Conservation (phyloP, 495 filamentous ascomycete genomes). For the Sporormia fimetaria region DNA sequence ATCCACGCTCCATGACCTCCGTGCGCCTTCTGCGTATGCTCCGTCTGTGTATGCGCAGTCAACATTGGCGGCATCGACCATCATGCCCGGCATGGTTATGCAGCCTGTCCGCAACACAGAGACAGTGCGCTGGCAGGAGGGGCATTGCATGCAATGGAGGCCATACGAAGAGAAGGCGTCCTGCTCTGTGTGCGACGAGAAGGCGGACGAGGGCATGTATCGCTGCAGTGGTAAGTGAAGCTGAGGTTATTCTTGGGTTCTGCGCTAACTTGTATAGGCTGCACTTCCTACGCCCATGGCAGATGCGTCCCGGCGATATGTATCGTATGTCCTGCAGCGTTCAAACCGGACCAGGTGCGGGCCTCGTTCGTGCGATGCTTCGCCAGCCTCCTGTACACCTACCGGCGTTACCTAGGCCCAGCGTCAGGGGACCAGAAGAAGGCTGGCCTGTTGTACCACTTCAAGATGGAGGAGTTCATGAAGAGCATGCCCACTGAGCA, state of each 20-base stretch:
- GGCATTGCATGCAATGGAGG: slow-evolving; percentile 75
- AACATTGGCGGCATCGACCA: slow-evolving; percentile 93
- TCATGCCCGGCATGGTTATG: slow-evolving; percentile 82
- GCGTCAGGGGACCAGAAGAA: slow-evolving; percentile 76
- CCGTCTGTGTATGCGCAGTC: slow-evolving; percentile 94
- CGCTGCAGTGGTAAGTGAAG: slow-evolving; percentile 46
- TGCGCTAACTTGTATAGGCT: slow-evolving; percentile 38
- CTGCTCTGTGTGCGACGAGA: slow-evolving; percentile 84
- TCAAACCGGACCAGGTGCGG: slow-evolving; percentile 79
- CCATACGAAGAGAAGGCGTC: slow-evolving; percentile 53
- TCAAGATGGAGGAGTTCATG: slow-evolving; percentile 90
- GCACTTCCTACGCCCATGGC: slow-evolving; percentile 63
- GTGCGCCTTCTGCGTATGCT: slow-evolving; percentile 72
- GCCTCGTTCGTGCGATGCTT: slow-evolving; percentile 92
- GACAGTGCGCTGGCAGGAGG: slow-evolving; percentile 82
- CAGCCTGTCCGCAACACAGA: slow-evolving; percentile 81
- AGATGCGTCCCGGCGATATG: slow-evolving; percentile 72
- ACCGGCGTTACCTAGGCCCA: slow-evolving; percentile 69
- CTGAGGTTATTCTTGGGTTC: not conserved
- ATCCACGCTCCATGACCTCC: slow-evolving; percentile 62
- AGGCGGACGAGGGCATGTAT: slow-evolving; percentile 80
- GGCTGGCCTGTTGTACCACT: slow-evolving; percentile 73
- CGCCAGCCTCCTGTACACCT: slow-evolving; percentile 90
- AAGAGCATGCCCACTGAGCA: slow-evolving; percentile 84
- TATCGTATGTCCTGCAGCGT: slow-evolving; percentile 79